A percentile compares a stretch with the other conserved stretches of the same genome.
Evolutionary conservation across 495 filamentous ascomycete genomes (phyloP).

Genomic region (Aspergillus kassunensis): DNA sequence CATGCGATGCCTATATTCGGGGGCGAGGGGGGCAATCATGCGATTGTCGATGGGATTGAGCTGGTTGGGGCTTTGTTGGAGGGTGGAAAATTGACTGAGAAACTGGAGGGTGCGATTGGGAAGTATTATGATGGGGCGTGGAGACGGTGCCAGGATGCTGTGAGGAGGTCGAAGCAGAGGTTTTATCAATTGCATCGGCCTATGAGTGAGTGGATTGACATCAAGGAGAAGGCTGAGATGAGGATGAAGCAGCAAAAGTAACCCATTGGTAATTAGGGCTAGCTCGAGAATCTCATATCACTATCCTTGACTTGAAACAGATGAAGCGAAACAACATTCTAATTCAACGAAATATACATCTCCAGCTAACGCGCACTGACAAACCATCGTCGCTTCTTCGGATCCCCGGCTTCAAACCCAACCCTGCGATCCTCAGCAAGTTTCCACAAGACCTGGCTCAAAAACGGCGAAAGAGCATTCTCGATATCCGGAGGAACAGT

Average conservation of each 20-base stretch:
- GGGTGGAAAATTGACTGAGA: neutral
- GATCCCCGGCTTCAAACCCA: constrained; percentile 36
- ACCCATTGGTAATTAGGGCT: too few species aligned
- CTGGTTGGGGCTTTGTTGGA: neutral
- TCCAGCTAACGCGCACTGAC: neutral
- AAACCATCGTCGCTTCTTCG: constrained; percentile 43
- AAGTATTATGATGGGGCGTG: constrained; percentile 2
- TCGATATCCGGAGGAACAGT: constrained; percentile 22
- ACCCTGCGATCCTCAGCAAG: constrained; percentile 47
- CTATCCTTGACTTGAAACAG: too few species aligned
- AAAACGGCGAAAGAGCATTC: constrained; percentile 43
- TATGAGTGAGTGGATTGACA: constrained; percentile 9
- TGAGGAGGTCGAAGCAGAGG: constrained; percentile 7
- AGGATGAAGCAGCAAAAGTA: too few species aligned
- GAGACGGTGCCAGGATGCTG: constrained; percentile 5
- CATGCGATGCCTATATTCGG: constrained; percentile 40
- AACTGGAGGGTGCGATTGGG: neutral
- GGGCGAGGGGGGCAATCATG: constrained; percentile 34
- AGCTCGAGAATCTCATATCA: too few species aligned
- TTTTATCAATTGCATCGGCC: constrained; percentile 9
- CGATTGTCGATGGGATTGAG: constrained; percentile 13
- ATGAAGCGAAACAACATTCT: neutral
- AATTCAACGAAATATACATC: neutral
- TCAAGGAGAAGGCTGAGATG: neutral
- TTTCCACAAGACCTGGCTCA: constrained; percentile 44